A percentile compares a stretch with the other conserved stretches of the same genome.
phyloP scores from a whole-genome alignment of 352 stramenopile genomes.

The Pythium vanterpoolii region DNA sequence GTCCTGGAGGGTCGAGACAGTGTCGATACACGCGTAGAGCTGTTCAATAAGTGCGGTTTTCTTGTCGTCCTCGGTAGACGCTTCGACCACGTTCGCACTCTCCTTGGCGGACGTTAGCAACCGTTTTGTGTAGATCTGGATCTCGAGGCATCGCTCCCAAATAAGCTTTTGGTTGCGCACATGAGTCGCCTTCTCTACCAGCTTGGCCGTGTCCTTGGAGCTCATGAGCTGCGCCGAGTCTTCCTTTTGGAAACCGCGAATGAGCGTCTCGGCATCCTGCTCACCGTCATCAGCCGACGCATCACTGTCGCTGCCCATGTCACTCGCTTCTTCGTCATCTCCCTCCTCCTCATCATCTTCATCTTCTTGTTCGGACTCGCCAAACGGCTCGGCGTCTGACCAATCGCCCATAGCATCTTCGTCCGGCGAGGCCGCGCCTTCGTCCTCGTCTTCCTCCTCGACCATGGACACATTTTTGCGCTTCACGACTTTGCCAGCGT shows the following conservation, averaged over 20 bases:
- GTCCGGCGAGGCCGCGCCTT: slow-evolving; percentile 44
- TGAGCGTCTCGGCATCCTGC: slow-evolving; percentile 70
- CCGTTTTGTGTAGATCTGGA: slow-evolving; percentile 84
- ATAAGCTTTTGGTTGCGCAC: slow-evolving; percentile 83
- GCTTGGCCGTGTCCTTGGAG: slow-evolving; percentile 69
- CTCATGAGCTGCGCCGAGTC: slow-evolving; percentile 74
- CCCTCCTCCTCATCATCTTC: slow-evolving; percentile 38
- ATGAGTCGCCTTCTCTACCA: slow-evolving; percentile 73
- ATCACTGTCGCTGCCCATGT: slow-evolving; percentile 33
- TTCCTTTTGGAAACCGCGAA: slow-evolving; percentile 73
- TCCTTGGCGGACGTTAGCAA: slow-evolving; percentile 60
- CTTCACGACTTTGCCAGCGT: slow-evolving; percentile 78
- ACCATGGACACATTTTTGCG: slow-evolving; percentile 43
- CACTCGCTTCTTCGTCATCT: slow-evolving; percentile 21
- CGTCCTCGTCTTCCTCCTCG: slow-evolving; percentile 30
- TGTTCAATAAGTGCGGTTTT: slow-evolving; percentile 40
- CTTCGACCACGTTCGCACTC: slow-evolving; percentile 7
- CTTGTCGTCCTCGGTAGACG: slow-evolving; percentile 21
- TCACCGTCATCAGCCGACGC: slow-evolving; percentile 39
- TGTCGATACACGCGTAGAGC: slow-evolving; percentile 64
- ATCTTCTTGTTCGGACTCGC: slow-evolving; percentile 49
- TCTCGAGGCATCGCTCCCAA: slow-evolving; percentile 81
- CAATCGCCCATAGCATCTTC: slow-evolving; percentile 74
- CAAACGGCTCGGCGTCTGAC: slow-evolving; percentile 83
- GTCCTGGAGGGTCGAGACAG: slow-evolving; percentile 52